These are phyloP conservation scores for Leccinum variicolor DNA, from an alignment of 768 basidiomycete genomes.

Conservation along the genomic window DNA sequence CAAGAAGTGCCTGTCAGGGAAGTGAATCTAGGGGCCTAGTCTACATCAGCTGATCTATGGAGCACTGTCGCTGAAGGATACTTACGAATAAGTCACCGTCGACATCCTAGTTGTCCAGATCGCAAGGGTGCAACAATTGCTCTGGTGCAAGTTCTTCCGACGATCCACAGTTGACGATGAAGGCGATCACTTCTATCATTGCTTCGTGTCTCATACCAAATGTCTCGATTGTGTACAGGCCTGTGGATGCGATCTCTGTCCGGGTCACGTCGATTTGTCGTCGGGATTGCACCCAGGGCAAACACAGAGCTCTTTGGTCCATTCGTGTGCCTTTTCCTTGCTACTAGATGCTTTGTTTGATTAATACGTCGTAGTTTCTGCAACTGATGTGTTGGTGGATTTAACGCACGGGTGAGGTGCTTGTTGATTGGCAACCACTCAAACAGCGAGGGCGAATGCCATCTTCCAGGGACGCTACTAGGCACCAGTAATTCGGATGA, in stretches of 20 bases:
- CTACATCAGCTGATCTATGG: not conserved
- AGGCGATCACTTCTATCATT: constrained; percentile 7
- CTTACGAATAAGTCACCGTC: constrained; percentile 7
- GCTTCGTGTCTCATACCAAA: constrained; percentile 32
- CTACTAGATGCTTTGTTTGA: constrained; percentile 51
- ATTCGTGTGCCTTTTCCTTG: constrained; percentile 44
- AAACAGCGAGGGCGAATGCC: not conserved
- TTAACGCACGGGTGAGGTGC: not conserved
- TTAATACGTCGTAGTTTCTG: constrained; percentile 33
- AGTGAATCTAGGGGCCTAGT: not conserved
- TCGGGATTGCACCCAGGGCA: constrained; percentile 50
- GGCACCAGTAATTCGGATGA: not conserved
- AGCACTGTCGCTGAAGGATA: not conserved
- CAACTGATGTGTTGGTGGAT: not conserved
- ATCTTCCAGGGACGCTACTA: not conserved
- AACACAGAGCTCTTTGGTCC: constrained; percentile 50
- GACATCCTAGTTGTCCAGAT: constrained; percentile 3
- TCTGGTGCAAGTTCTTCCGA: constrained; percentile 4
- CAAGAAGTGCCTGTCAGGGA: constrained; percentile 7
- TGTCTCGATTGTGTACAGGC: constrained; percentile 42
- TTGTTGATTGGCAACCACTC: not conserved
- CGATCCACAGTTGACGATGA: constrained; percentile 10
- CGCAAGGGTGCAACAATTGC: not conserved
- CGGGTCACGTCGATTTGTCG: constrained; percentile 53
- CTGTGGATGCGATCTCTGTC: constrained; percentile 51